phyloP scores from a whole-genome alignment of 306 rosid genomes.

The Ceratonia siliqua region DNA sequence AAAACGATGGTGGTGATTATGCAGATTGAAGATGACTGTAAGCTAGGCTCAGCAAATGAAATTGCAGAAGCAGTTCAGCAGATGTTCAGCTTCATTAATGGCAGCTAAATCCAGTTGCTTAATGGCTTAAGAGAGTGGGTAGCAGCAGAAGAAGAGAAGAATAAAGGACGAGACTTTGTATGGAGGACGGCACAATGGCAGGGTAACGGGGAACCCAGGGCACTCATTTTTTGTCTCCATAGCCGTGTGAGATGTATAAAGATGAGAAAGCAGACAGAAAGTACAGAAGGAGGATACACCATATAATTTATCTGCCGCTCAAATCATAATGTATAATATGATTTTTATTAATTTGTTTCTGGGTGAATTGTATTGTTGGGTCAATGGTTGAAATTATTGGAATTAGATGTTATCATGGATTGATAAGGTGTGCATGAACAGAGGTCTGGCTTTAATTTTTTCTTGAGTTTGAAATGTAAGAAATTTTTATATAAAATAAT shows the following conservation, averaged over 20 bases:
- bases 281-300: neutral
- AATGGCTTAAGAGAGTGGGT: slow-evolving; percentile 1
- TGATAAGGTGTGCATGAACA: too few species aligned
- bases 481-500: too few species aligned
- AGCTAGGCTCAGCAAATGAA: slow-evolving; percentile 71
- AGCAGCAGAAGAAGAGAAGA: slow-evolving; percentile 1
- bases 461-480: too few species aligned
- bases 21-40: slow-evolving; percentile 91
- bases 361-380: too few species aligned
- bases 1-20: slow-evolving; percentile 7
- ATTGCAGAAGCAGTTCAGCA: slow-evolving; percentile 76
- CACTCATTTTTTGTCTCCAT: slow-evolving; percentile 37
- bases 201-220: slow-evolving; percentile 49
- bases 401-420: too few species aligned
- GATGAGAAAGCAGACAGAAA: slow-evolving; percentile 4
- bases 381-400: too few species aligned
- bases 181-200: slow-evolving; percentile 20
- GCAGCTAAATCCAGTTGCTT: slow-evolving; percentile 35
- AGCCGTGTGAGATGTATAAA: slow-evolving; percentile 39
- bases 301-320: slow-evolving; percentile 21
- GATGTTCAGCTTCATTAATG: slow-evolving; percentile 64
- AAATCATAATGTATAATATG: slow-evolving; percentile 10
- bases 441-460: too few species aligned
- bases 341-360: neutral
- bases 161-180: slow-evolving; percentile 19